Conservation (phyloP, 768 basidiomycete species). For the Gymnopilus junonius region DNA sequence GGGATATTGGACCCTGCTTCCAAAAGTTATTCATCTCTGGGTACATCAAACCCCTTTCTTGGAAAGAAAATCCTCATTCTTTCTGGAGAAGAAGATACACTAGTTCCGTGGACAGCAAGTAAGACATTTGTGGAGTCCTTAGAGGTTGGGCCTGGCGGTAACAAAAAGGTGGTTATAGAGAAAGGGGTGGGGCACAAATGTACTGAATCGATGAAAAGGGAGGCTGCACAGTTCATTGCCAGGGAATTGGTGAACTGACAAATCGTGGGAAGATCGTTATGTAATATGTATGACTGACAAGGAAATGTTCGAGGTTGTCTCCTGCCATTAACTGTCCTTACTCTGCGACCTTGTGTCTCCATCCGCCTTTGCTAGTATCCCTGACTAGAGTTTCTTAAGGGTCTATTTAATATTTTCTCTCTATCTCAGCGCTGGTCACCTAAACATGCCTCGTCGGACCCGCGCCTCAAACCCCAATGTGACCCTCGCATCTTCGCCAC, state of each 20-base stretch:
- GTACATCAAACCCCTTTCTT: slow-evolving; percentile 56
- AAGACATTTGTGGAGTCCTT: slow-evolving; percentile 58
- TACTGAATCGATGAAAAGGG: slow-evolving; percentile 61
- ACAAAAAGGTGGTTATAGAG: slow-evolving; percentile 59
- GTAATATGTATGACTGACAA: slow-evolving; percentile 20
- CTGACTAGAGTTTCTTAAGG: not conserved
- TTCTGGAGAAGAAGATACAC: slow-evolving; percentile 62
- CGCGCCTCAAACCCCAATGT: slow-evolving; percentile 36
- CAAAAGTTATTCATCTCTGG: slow-evolving; percentile 36
- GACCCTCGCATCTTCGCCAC: slow-evolving; percentile 31
- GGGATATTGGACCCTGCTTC: slow-evolving; percentile 47
- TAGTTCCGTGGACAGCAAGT: slow-evolving; percentile 71
- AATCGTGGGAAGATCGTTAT: not conserved
- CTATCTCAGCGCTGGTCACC: not conserved
- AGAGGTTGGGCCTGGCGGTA: slow-evolving; percentile 55
- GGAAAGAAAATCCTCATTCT: slow-evolving; percentile 79
- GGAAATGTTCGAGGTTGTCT: slow-evolving; percentile 25
- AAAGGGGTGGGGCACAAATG: slow-evolving; percentile 65
- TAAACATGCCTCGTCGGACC: slow-evolving; percentile 60
- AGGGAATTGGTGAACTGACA: slow-evolving; percentile 20
- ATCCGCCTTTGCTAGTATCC: not conserved
- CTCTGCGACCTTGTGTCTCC: not conserved
- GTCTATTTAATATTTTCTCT: not conserved
- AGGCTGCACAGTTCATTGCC: slow-evolving; percentile 42
- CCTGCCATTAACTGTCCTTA: slow-evolving; percentile 5